Percentiles rank a stretch among this genome's conserved stretches.
Conservation (phyloP, 768 basidiomycete genomes). For the Leccinum rimulosum region DNA sequence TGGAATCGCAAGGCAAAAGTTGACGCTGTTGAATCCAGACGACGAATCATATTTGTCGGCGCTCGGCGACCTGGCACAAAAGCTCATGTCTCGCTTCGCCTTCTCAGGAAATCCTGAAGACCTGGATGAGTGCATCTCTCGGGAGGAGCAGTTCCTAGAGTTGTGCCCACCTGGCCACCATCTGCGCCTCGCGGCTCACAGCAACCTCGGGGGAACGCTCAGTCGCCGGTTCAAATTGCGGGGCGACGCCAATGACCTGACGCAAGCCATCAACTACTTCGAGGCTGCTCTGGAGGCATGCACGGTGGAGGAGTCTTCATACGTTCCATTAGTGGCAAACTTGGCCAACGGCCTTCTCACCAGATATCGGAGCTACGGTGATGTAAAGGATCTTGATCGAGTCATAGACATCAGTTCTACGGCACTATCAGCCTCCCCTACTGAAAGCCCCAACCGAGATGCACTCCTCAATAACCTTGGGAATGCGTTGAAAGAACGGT, state of each 20-base stretch:
- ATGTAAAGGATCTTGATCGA: conserved; percentile 17
- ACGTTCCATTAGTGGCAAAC: conserved; percentile 16
- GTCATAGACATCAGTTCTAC: conserved; percentile 14
- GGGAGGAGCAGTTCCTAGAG: conserved; percentile 16
- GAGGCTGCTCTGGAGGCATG: conserved; percentile 12
- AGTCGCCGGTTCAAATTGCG: conserved; percentile 21
- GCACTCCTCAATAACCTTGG: conserved; percentile 23
- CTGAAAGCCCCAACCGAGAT: conserved; percentile 15
- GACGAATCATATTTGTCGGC: conserved; percentile 8
- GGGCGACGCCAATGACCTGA: conserved; percentile 20
- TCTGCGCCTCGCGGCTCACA: conserved; percentile 11
- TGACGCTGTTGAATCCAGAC: conserved; percentile 8
- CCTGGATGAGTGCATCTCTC: conserved; percentile 25
- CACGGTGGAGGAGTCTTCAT: conserved; percentile 12
- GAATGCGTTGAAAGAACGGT: conserved; percentile 18
- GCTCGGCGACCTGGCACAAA: conserved; percentile 9
- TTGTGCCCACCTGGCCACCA: conserved; percentile 22
- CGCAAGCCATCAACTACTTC: conserved; percentile 17
- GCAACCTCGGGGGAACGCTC: conserved; percentile 20
- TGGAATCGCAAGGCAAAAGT: conserved; percentile 8
- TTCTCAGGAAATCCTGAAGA: conserved; percentile 21
- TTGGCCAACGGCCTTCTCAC: conserved; percentile 20
- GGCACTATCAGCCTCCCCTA: conserved; percentile 5
- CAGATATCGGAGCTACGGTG: conserved; percentile 18
- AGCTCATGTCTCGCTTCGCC: conserved; percentile 22